Base-by-base conservation (phyloP, 495 filamentous ascomycete genomes). In the Penicillium mononematosum region DNA sequence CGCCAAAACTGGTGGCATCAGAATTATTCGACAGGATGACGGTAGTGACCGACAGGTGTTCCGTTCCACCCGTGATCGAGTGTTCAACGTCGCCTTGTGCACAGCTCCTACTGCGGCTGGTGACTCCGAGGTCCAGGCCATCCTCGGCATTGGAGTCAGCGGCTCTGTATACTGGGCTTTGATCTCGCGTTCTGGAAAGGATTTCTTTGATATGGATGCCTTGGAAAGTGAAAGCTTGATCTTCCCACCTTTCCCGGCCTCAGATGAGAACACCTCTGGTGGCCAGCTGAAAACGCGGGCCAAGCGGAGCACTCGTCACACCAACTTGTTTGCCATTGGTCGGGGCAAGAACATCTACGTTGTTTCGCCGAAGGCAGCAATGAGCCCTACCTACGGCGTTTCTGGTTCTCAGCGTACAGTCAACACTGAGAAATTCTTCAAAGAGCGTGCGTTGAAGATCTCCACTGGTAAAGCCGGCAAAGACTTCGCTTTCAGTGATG, bases 401-500 rank as follows among this genome's bases (percentile, higher is more conserved):
- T 76, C 83, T 47, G 87, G 86, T n/a, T 75, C 82, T 48, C 83
- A 87, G 59, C 87, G 88, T 45, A 80, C 86, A 31, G 85, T 92
- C 58, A 88, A 95, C 67, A 89, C 82, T 5, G 89, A 95, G 67
- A 90, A 85, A 64, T 95, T 95, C 61, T 84, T 95, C 61, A 84
- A 85, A 58, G 87, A 96, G 59, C 92, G 88, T 64, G 85, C 87
- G 39, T 78, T 96, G 58, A 93, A 91, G 73, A 94, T 99, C 70
- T 88, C 90, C 45, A 97, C 91, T 52, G 95, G 95, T 50, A 99
- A 99, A 74, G 95, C 95, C 46, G 93, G 92, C 31, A 98, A 99
- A 71, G 95, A 99, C 63, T 99, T 98, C 69, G 84, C 87, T 45
- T 99, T 99, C 75, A 96, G 92, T 69, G 90, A 92, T 64, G 95